These are phyloP conservation scores for Tausonia pullulans DNA, from an alignment of 1,284 basidiomycete genomes.

Conservation along the genomic window DNA sequence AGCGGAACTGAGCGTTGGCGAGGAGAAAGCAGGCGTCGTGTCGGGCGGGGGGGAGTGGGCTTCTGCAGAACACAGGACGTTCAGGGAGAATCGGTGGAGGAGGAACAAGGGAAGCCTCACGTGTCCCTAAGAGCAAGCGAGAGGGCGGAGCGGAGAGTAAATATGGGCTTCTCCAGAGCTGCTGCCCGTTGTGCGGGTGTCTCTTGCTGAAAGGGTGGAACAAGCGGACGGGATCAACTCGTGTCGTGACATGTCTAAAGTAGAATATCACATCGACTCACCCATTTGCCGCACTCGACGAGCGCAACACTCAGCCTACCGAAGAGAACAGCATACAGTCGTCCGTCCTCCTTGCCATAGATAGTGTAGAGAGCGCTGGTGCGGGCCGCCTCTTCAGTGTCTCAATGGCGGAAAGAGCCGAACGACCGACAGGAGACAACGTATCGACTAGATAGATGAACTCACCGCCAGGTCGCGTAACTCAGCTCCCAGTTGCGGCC, in stretches of 20 bases:
- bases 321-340: conserved; percentile 9
- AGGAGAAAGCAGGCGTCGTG: conserved; percentile 8
- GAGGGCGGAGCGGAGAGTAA: background rate
- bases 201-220: too few relatives aligned
- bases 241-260: too few relatives aligned
- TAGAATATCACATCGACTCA: too few relatives aligned
- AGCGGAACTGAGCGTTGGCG: conserved; percentile 6
- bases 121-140: background rate
- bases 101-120: background rate
- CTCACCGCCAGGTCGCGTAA: background rate
- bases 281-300: too few relatives aligned
- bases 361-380: conserved; percentile 5
- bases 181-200: too few relatives aligned
- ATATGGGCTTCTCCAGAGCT: too few relatives aligned
- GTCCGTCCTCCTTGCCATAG: background rate
- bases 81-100: too few relatives aligned
- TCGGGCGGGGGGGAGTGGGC: background rate
- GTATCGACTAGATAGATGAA: background rate
- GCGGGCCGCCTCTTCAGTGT: background rate
- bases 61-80: background rate
- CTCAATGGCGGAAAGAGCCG: background rate
- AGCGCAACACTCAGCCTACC: background rate
- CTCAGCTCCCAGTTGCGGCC: background rate
- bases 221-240: too few relatives aligned
- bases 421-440: background rate